Base-by-base conservation (phyloP, 176 grass and related monocot species). In the Oryza officinalis region DNA sequence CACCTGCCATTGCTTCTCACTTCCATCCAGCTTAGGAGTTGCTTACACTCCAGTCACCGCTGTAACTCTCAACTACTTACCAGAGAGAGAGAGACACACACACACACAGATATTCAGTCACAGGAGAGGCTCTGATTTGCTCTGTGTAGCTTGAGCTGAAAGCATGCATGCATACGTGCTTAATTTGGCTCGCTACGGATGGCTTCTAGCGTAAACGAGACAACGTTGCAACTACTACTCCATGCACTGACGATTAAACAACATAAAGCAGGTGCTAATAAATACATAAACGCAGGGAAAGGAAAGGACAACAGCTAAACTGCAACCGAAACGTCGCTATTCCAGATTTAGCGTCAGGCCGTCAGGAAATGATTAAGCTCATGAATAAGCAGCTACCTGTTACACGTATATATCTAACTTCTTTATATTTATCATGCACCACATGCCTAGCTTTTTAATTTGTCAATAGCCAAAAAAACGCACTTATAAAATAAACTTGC, bases 241-340 rank as follows among this genome's bases (percentile, higher is more conserved):
- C 5, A 35, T 35, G 5, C 33, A 35, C 33, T 6, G 33, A 35
- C 33, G 33, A 35, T 35, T 7, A 35, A 35, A 35, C 33, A 35
- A 35, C 33, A 35, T 20, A 27, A 60, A 22, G 11, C 1, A 54
- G 50, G 18, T 54, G 50, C 50, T 54, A 35, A 23, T 76, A 65
- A 54, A 76, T 49, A 28, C 78, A 41, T 37, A 46, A 77, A 71
- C 54, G 72, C 52, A 54, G 5, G 7, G 12, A 86, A 57, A 67
- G 12, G 6, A 5, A 45, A 28, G 80, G 65, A 33, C 78, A 33
- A 63, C 77, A 81, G 65, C 88, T 77, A 85, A 85, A 81, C 54
- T 52, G 83, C 88, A 86, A 81, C 88, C 78, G 25, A 89, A 41
- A 82, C 78, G 78, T 67, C 72, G 65, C 83, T 81, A 78, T 67